Conservation (phyloP, 1,284 basidiomycete genomes). For the Apiotrichum porosum region DNA sequence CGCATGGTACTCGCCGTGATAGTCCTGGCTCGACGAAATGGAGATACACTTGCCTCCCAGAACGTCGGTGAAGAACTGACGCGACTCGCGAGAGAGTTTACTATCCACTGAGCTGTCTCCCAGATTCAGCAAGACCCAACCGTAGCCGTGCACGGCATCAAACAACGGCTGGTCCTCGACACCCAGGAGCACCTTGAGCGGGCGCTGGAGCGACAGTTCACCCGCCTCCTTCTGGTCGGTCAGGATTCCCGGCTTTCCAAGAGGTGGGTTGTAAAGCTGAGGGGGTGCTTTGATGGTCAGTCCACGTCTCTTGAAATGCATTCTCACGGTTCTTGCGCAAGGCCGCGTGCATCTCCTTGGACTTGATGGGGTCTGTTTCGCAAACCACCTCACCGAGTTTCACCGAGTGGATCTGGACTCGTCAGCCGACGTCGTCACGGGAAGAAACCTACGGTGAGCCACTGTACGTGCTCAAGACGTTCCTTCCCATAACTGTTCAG, state of each 20-base stretch:
- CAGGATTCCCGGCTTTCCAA: slow-evolving; percentile 8
- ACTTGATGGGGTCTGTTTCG: slow-evolving; percentile 16
- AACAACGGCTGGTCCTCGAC: neutral
- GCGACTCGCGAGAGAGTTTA: neutral
- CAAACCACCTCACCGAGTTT: slow-evolving; percentile 19
- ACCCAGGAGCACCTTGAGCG: neutral
- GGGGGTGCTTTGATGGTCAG: neutral
- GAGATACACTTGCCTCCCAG: slow-evolving; percentile 2
- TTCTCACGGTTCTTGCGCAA: slow-evolving; percentile 2
- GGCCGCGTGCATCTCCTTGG: slow-evolving; percentile 5
- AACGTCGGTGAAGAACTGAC: neutral
- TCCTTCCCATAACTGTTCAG: slow-evolving; percentile 18
- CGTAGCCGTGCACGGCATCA: slow-evolving; percentile 8
- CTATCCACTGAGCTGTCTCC: neutral
- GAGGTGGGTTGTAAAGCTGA: slow-evolving; percentile 4
- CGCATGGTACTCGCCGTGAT: slow-evolving; percentile 1
- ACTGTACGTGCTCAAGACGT: slow-evolving; percentile 12
- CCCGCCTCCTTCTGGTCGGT: slow-evolving; percentile 9
- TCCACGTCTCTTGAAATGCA: no score
- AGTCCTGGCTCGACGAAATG: slow-evolving; percentile 2
- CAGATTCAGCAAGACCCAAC: slow-evolving; percentile 9
- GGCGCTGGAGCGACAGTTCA: slow-evolving; percentile 4
- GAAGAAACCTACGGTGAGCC: no score
- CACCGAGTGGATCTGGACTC: slow-evolving; percentile 11
- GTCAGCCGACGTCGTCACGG: no score